These are phyloP conservation scores for Pseudocercospora eumusae DNA, from an alignment of 2,329 filamentous ascomycete genomes.

Conservation along the genomic window DNA sequence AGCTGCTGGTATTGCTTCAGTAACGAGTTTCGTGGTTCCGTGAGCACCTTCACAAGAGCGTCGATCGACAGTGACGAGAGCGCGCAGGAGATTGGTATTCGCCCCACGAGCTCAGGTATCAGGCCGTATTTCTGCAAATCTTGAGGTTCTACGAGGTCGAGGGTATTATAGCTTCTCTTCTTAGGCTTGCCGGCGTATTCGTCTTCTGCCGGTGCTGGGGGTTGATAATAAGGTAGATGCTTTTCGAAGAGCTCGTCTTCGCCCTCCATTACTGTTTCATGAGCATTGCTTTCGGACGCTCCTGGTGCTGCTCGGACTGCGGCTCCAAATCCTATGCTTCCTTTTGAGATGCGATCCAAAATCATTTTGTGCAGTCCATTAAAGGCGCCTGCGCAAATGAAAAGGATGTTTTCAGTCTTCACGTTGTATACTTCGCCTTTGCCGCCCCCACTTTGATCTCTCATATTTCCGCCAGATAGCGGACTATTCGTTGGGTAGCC, in stretches of 20 bases:
- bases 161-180: conserved; percentile 68
- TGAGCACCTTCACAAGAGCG: conserved; percentile 80
- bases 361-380: conserved; percentile 87
- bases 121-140: conserved; percentile 67
- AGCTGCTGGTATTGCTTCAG: conserved; percentile 86
- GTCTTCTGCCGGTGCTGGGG: conserved; percentile 22
- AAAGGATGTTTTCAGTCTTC: conserved; percentile 93
- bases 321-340: conserved; percentile 88
- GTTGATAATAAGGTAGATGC: conserved; percentile 54
- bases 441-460: conserved; percentile 35
- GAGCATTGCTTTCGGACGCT: conserved; percentile 43
- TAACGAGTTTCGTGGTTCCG: conserved; percentile 86
- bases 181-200: conserved; percentile 37
- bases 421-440: conserved; percentile 68
- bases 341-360: conserved; percentile 80
- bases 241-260: conserved; percentile 58
- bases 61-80: conserved; percentile 71
- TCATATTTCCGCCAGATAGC: conserved; percentile 40
- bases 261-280: conserved; percentile 59
- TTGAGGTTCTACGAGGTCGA: conserved; percentile 74
- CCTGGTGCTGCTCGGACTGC: conserved; percentile 61
- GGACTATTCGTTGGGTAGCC: conserved; percentile 42
- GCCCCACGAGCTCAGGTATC: conserved; percentile 94
- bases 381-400: conserved; percentile 95
- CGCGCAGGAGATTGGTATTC: conserved; percentile 85